phyloP scores from a whole-genome alignment of 345 rosid genomes.

The Eucalyptus erythrocorys region DNA sequence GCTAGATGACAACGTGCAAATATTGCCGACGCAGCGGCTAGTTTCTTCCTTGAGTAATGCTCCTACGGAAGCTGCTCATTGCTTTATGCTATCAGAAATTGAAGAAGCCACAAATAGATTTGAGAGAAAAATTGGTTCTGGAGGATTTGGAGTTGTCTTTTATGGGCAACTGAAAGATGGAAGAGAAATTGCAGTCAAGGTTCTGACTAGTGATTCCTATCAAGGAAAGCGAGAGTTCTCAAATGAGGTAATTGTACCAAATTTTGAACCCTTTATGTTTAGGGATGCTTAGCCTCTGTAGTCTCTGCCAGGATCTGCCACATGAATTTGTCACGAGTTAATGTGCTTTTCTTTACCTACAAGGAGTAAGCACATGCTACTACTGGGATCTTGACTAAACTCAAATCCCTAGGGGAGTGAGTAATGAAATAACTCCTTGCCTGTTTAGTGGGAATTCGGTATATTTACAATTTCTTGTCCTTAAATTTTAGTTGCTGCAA shows the following conservation, averaged over 20 bases:
- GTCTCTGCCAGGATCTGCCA: background rate
- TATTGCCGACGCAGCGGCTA: constrained; percentile 35
- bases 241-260: constrained; percentile 56
- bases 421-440: background rate
- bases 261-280: background rate
- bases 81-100: constrained; percentile 67
- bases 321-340: background rate
- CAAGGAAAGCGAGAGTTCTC: constrained; percentile 93
- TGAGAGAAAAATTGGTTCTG: constrained; percentile 91
- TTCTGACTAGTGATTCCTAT: constrained; percentile 65
- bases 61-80: constrained; percentile 72
- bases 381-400: background rate
- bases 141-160: constrained; percentile 93
- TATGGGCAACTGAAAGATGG: constrained; percentile 82
- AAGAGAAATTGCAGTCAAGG: constrained; percentile 93
- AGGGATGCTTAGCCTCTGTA: background rate
- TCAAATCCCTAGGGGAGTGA: background rate
- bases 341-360: background rate
- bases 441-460: background rate
- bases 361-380: background rate
- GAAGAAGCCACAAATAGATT: constrained; percentile 66
- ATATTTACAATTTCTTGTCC: background rate
- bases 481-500: background rate
- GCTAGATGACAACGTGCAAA: constrained; percentile 27
- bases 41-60: constrained; percentile 50